Conservation (phyloP, 179 eudicot species). For the Gypsophila paniculata region DNA sequence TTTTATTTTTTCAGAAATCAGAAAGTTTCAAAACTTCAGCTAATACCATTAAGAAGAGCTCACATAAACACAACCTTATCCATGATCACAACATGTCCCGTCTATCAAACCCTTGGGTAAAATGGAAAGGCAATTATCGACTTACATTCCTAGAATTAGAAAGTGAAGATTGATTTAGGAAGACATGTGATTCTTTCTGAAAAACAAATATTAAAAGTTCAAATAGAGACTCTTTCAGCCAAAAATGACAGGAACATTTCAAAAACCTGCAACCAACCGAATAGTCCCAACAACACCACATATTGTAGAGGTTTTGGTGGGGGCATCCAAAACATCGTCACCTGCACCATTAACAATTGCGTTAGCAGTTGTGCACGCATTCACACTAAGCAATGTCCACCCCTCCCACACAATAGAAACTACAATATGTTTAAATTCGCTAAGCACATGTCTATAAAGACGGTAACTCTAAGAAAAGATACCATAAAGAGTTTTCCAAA, state of each 20-base stretch:
- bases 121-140: no score
- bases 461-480: not conserved
- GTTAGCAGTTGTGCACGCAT: slow-evolving; percentile 4
- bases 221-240: not conserved
- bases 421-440: not conserved
- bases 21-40: not conserved
- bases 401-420: no score
- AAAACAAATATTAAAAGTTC: no score
- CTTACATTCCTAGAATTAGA: no score
- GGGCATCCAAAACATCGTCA: slow-evolving; percentile 40
- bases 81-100: no score
- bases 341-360: slow-evolving; percentile 37
- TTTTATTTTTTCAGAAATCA: not conserved
- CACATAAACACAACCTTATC: no score
- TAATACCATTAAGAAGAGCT: no score
- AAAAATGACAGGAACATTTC: not conserved
- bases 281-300: slow-evolving; percentile 90
- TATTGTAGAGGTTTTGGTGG: slow-evolving; percentile 57
- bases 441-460: not conserved
- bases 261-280: slow-evolving; percentile 78
- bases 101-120: no score
- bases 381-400: no score
- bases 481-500: no score
- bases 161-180: no score
- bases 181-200: no score